Conservation (phyloP, 73 alveolate genomes). For the Paramecium sexaurelia region DNA sequence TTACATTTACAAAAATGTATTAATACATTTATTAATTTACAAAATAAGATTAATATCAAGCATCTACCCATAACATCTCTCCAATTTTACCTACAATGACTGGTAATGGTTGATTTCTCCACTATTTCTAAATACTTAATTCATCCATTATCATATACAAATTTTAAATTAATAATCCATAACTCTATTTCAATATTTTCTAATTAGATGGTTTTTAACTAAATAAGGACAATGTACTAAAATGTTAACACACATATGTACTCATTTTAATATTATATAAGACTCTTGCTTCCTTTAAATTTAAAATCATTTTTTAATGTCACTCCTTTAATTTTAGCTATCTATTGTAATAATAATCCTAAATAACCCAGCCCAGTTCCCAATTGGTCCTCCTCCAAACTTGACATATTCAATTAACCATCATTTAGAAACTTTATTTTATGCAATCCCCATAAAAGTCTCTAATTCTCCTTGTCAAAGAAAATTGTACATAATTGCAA, state of each 20-base stretch:
- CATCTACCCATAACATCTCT: slow-evolving; percentile 61
- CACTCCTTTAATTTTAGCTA: slow-evolving; percentile 29
- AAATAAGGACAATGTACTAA: not conserved
- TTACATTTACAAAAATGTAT: not conserved
- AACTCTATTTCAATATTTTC: not conserved
- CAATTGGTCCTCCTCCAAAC: not conserved
- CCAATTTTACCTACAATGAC: slow-evolving; percentile 22
- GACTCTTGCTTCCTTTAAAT: not conserved
- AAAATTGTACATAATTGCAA: not conserved
- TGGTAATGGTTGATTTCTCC: not conserved
- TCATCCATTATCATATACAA: slow-evolving; percentile 29
- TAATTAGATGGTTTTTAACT: not conserved
- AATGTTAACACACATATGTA: not conserved
- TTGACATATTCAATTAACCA: not conserved
- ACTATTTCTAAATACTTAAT: not conserved
- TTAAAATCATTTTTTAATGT: not conserved
- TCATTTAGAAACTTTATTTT: not conserved
- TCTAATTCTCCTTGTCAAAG: slow-evolving; percentile 15
- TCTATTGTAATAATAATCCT: not conserved
- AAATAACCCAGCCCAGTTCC: slow-evolving; percentile 1
- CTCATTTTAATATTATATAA: not conserved
- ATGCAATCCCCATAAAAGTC: slow-evolving; percentile 27
- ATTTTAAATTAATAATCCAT: not conserved
- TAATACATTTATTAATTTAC: not conserved
- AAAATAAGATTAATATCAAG: not conserved